Conservation (phyloP, 306 rosid genomes). For the Malus sieversii region DNA sequence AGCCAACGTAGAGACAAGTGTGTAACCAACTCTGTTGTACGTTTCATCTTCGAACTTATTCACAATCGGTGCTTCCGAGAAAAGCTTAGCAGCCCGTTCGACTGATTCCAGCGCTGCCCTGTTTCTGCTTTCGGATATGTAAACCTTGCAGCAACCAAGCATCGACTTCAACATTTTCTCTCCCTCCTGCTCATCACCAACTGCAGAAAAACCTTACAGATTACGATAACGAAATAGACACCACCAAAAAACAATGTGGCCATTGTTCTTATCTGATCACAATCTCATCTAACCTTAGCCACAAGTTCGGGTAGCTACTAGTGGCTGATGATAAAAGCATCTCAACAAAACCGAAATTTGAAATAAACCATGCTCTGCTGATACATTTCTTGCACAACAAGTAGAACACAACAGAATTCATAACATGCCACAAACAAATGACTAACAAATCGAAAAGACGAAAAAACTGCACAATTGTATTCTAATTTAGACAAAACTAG, state of each 20-base stretch:
- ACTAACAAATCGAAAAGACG: not conserved
- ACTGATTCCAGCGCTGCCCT: conserved; percentile 56
- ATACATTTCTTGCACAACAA: not conserved
- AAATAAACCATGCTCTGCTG: too few species aligned
- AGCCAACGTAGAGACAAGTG: conserved; percentile 62
- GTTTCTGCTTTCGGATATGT: conserved; percentile 85
- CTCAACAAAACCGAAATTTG: not conserved
- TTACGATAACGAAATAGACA: not conserved
- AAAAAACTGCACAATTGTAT: not conserved
- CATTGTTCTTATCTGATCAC: conserved; percentile 23
- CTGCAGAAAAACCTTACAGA: conserved; percentile 16
- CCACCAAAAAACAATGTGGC: conserved; percentile 1
- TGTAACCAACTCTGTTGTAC: conserved; percentile 87
- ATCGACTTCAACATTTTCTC: conserved; percentile 45
- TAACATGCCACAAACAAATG: not conserved
- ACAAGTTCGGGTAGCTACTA: not conserved
- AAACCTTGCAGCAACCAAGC: conserved; percentile 88
- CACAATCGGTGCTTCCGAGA: conserved; percentile 52
- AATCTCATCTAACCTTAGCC: conserved; percentile 23
- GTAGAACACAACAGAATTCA: not conserved
- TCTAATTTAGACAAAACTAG: not conserved
- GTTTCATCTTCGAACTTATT: conserved; percentile 73
- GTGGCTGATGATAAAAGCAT: not conserved
- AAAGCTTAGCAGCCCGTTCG: conserved; percentile 59
- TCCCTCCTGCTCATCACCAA: conserved; percentile 15